phyloP scores from a whole-genome alignment of 164 flowering plant species.

The Magnolia changhungtana region DNA sequence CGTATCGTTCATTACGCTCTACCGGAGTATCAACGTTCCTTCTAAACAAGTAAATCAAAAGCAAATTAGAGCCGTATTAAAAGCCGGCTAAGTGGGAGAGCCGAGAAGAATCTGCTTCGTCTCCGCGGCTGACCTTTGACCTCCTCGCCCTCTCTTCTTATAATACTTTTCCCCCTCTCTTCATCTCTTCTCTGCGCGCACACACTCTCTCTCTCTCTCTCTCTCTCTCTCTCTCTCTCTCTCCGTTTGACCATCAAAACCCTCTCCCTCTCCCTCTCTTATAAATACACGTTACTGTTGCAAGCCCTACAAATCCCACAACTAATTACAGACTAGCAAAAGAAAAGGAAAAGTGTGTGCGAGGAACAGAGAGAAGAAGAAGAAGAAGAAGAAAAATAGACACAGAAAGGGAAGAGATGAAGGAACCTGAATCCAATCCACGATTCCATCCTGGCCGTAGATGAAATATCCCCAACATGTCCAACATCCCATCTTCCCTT shows the following conservation, averaged over 20 bases:
- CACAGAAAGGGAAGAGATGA: background rate
- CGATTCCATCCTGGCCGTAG: background rate
- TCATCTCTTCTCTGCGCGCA: background rate
- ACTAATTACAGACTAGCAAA: too few species aligned
- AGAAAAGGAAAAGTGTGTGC: too few species aligned
- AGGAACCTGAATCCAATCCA: background rate
- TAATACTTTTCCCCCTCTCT: background rate
- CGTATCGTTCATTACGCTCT: too few species aligned
- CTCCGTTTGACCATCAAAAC: background rate
- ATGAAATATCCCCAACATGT: constrained; percentile 14
- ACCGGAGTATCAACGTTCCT: too few species aligned
- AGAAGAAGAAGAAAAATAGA: background rate
- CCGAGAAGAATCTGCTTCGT: background rate
- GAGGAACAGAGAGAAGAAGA: background rate
- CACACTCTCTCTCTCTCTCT: background rate
- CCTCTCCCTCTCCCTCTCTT: background rate
- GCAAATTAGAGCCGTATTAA: too few species aligned
- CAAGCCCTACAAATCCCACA: background rate
- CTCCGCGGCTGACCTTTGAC: background rate
- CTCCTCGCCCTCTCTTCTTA: background rate
- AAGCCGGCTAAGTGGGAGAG: too few species aligned
- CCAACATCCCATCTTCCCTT: constrained; percentile 35
- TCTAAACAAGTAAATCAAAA: too few species aligned
- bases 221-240: background rate
- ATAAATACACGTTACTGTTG: background rate